Percentiles rank a stretch among this genome's conserved stretches.
These are phyloP conservation scores for Aurinia saxatilis DNA, from an alignment of 345 rosid genomes.

Conservation along the genomic window DNA sequence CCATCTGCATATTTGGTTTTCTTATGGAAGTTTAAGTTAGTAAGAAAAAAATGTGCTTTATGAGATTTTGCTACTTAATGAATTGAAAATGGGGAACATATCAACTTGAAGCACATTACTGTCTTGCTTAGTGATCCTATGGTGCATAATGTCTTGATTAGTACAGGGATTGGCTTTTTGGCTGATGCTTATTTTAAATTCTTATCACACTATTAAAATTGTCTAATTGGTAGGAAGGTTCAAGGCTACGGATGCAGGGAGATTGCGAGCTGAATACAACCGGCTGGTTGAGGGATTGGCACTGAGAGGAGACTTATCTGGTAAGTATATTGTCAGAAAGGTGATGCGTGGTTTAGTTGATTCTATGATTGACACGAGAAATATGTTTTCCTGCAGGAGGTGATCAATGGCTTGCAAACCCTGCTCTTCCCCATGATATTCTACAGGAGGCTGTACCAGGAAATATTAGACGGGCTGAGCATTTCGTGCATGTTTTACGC, in stretches of 20 bases:
- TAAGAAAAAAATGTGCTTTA: not conserved
- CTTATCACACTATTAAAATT: conserved; percentile 32
- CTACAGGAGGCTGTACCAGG: conserved; percentile 96
- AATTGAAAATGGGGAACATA: not conserved
- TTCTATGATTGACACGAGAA: conserved; percentile 1
- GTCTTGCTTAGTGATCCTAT: not conserved
- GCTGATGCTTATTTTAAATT: conserved; percentile 18
- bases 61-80: not conserved
- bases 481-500: conserved; percentile 82
- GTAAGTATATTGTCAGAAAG: conserved; percentile 34
- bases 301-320: conserved; percentile 69
- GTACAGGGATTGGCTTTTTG: no score
- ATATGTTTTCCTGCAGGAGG: conserved; percentile 37
- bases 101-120: conserved; percentile 2
- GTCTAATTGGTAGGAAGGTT: conserved; percentile 95
- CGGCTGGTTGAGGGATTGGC: conserved; percentile 96
- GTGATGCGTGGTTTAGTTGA: conserved; percentile 7
- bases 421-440: conserved; percentile 97
- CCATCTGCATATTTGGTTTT: not conserved
- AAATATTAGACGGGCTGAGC: conserved; percentile 93
- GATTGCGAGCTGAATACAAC: conserved; percentile 89
- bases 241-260: conserved; percentile 92
- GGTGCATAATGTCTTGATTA: not conserved
- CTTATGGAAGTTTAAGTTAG: not conserved
- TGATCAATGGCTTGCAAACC: conserved; percentile 95